Percentiles rank a stretch among this genome's conserved stretches.
Conservation (phyloP, 805 yeast species). For the Tetrapisispora phaffii region DNA sequence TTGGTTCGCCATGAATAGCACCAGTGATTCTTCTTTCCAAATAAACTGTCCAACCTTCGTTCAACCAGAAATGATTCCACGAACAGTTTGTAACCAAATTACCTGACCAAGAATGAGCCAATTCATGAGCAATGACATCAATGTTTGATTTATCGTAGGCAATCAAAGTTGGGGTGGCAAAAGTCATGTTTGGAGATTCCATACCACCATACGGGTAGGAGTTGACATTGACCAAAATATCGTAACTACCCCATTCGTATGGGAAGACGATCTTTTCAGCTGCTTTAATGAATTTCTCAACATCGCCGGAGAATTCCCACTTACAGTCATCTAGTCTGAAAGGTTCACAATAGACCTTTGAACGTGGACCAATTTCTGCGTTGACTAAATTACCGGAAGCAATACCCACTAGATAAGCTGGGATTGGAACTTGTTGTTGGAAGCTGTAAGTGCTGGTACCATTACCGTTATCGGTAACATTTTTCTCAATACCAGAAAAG, state of each 20-base stretch:
- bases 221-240: constrained; percentile 69
- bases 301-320: constrained; percentile 71
- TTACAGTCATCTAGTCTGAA: constrained; percentile 54
- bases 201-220: constrained; percentile 85
- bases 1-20: constrained; percentile 64
- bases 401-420: constrained; percentile 72
- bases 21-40: constrained; percentile 77
- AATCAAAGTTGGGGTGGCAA: constrained; percentile 81
- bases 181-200: constrained; percentile 89
- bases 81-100: constrained; percentile 82
- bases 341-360: constrained; percentile 74
- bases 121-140: constrained; percentile 85
- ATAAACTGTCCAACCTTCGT: constrained; percentile 95
- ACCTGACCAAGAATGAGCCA: constrained; percentile 91
- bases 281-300: constrained; percentile 65
- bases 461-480: constrained; percentile 7
- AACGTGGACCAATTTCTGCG: constrained; percentile 75
- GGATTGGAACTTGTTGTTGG: constrained; percentile 73
- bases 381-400: constrained; percentile 71
- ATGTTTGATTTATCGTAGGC: constrained; percentile 79
- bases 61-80: constrained; percentile 92
- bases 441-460: constrained; percentile 36
- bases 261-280: constrained; percentile 66
- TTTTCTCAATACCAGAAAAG: constrained; percentile 51
- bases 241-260: constrained; percentile 80